Evolutionary conservation across 2,329 filamentous ascomycete genomes (phyloP), one percentile per base, ranked within the genome.

Genomic region (Neonectria hederae): DNA sequence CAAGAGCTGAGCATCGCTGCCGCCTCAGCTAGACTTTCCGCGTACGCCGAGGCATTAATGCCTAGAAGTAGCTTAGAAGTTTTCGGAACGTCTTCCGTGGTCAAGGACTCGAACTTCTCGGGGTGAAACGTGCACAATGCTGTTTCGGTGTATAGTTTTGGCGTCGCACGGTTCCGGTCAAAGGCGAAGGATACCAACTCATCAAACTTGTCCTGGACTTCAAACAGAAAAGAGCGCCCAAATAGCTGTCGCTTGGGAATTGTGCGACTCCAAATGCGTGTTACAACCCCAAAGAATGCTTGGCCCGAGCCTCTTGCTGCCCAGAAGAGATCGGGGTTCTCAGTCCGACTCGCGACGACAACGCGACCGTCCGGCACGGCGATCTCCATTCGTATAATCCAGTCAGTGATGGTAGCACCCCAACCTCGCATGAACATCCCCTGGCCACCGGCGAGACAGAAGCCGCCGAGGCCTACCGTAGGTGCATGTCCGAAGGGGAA

Each of bases 271-370:
- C 57, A 54, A 19, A 60, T 54, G 4, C 49, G 38, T 5, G 57
- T 54, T 7, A 60, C 49, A 2, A 60, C 57, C 5, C 70, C 71
- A 45, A 74, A 73, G 54, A 74, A 74, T 21, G 53, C 70, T 24
- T 54, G 64, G 6, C 72, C 72, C 21, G 59, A 57, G 13, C 72
- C 72, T 42, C 66, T 52, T 9, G 70, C 72, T 5, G 82, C 83
- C 82, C 82, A 84, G 76, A 81, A 85, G 2, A 85, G 74, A 54
- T 85, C 83, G 1, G 76, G 35, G 59, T 85, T 81, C 42, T 78
- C 67, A 26, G 73, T 77, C 30, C 73, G 72, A 24, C 76, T 81
- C 35, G 78, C 81, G 43, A 81, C 79, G 4, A 83, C 71, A n/a
- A 81, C 75, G 2, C 74, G 66, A 13, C 84, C 83, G 61, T 79